A percentile compares a stretch with the other conserved stretches of the same genome.
phyloP scores from a whole-genome alignment of 208 protist genomes.

The Acanthamoeba triangularis region DNA sequence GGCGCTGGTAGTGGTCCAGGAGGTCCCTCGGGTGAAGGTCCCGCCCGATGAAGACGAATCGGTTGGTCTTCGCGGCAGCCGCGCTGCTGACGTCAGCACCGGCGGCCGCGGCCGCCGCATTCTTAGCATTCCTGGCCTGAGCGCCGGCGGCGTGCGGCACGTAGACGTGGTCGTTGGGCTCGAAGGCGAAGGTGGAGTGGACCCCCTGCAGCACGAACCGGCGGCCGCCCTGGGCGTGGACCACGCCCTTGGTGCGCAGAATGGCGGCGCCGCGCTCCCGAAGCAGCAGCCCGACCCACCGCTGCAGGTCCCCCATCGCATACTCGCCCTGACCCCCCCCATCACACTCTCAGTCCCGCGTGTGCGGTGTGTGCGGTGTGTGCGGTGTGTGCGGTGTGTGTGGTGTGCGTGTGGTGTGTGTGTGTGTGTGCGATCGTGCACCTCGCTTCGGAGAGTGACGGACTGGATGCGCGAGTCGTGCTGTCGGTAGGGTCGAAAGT shows the following conservation, averaged over 20 bases:
- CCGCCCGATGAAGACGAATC: slow-evolving; percentile 9
- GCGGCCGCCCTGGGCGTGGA: not conserved
- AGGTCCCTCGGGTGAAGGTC: not conserved
- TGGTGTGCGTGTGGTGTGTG: not conserved
- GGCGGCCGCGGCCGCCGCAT: not conserved
- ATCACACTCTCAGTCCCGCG: not conserved
- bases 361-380: too few relatives aligned
- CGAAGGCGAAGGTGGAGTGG: not conserved
- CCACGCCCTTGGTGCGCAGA: slow-evolving; percentile 9
- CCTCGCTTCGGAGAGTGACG: slow-evolving; percentile 8
- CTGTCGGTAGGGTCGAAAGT: slow-evolving; percentile 3
- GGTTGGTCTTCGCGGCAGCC: not conserved
- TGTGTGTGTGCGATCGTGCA: not conserved
- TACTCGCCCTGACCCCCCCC: not conserved
- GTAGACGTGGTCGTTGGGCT: slow-evolving; percentile 22
- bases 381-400: too few relatives aligned
- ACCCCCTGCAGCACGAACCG: slow-evolving; percentile 1
- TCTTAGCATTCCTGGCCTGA: not conserved
- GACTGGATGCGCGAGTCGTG: slow-evolving; percentile 14
- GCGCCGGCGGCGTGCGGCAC: not conserved
- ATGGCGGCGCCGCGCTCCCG: not conserved
- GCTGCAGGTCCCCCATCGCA: not conserved
- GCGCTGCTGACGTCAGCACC: not conserved
- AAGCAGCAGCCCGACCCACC: slow-evolving; percentile 6
- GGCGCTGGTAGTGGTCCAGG: not conserved